A percentile compares a stretch with the other conserved stretches of the same genome.
Conservation (phyloP, 129 eudicot genomes). For the Cynara cardunculus region DNA sequence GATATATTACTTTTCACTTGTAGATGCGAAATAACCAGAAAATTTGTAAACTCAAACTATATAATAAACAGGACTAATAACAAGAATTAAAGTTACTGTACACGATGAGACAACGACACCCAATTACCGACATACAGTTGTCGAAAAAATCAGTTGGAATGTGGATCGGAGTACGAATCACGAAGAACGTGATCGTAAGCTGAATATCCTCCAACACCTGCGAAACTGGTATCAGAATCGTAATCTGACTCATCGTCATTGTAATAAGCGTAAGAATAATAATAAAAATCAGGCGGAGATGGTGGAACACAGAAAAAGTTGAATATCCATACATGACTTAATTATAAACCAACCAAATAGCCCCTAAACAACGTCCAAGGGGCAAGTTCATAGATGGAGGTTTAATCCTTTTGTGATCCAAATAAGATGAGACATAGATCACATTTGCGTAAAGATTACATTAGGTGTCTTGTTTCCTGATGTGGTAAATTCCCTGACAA, state of each 20-base stretch:
- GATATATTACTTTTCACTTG: neutral
- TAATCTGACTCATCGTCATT: constrained; percentile 29
- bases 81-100: constrained; percentile 25
- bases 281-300: constrained; percentile 23
- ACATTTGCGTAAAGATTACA: too few relatives aligned
- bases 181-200: constrained; percentile 23
- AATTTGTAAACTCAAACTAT: neutral
- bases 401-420: too few relatives aligned
- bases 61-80: constrained; percentile 17
- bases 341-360: too few relatives aligned
- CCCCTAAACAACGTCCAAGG: too few relatives aligned
- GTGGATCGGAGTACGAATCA: constrained; percentile 36
- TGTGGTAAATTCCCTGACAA: too few relatives aligned
- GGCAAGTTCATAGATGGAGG: too few relatives aligned
- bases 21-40: neutral
- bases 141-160: constrained; percentile 32
- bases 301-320: constrained; percentile 57
- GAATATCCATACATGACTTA: too few relatives aligned
- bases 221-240: constrained; percentile 21
- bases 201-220: constrained; percentile 18
- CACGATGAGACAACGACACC: constrained; percentile 2
- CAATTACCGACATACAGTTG: constrained; percentile 3
- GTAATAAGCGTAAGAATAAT: constrained; percentile 12
- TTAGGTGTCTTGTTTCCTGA: too few relatives aligned
- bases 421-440: too few relatives aligned